Evolutionary conservation across 148 eudicot species (phyloP).

Genomic region (Rhododendron henanense): DNA sequence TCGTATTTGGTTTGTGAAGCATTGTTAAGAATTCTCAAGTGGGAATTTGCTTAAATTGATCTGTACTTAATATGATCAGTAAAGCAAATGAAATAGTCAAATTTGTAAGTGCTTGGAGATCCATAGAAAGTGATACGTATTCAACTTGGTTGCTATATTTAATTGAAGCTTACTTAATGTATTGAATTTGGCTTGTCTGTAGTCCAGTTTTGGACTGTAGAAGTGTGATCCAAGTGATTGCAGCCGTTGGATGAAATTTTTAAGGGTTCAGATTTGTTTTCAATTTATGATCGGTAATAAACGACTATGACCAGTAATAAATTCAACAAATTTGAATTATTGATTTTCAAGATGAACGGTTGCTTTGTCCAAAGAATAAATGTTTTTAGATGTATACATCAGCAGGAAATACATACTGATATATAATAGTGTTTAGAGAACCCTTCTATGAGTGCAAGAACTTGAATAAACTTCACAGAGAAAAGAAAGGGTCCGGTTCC

Average conservation of each 20-base stretch:
- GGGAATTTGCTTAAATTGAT: neutral
- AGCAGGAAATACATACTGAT: neutral
- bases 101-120: neutral
- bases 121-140: neutral
- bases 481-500: neutral
- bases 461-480: neutral
- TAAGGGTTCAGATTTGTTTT: too few species aligned
- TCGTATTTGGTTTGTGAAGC: neutral
- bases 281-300: too few species aligned
- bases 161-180: too few species aligned
- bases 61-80: neutral
- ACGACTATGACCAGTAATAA: too few species aligned
- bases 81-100: neutral
- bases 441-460: neutral
- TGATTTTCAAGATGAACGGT: too few species aligned
- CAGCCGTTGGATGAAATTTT: too few species aligned
- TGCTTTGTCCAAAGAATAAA: neutral
- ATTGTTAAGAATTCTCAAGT: neutral
- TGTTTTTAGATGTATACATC: neutral
- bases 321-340: too few species aligned
- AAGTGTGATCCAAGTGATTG: too few species aligned
- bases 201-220: too few species aligned
- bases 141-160: neutral
- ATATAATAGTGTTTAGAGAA: neutral
- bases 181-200: too few species aligned